phyloP scores from a whole-genome alignment of 148 eudicot species.

The Cornus controversa region DNA sequence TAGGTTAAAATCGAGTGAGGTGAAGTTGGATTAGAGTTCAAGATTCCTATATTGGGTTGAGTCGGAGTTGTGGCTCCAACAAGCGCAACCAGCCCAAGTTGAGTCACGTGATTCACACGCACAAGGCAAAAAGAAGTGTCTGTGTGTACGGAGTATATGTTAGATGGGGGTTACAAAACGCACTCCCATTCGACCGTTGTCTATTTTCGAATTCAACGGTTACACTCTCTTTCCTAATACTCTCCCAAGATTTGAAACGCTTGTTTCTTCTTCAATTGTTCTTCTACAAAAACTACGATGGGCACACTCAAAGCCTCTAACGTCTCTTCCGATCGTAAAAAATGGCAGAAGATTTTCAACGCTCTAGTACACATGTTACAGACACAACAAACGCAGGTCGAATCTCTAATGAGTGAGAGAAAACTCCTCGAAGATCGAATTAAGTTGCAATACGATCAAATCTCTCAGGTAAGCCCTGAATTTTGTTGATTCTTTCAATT shows the following conservation, averaged over 20 bases:
- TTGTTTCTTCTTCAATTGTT: no score
- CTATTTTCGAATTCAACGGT: background rate
- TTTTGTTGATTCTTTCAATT: background rate
- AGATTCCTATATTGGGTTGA: no score
- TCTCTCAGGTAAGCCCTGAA: slow-evolving; percentile 40
- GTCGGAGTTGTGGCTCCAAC: no score
- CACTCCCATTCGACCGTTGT: slow-evolving; percentile 12
- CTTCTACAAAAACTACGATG: slow-evolving; percentile 19
- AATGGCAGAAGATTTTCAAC: slow-evolving; percentile 45
- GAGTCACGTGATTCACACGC: no score
- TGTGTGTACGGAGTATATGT: no score
- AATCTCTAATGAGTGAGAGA: slow-evolving; percentile 33
- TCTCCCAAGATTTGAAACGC: slow-evolving; percentile 1
- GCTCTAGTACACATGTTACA: slow-evolving; percentile 29
- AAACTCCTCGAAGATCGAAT: slow-evolving; percentile 36
- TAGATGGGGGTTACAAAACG: background rate
- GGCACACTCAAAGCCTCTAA: slow-evolving; percentile 19
- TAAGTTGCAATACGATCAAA: slow-evolving; percentile 24
- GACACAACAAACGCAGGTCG: slow-evolving; percentile 36
- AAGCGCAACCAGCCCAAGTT: no score
- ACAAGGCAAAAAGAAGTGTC: no score
- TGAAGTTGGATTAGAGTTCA: no score
- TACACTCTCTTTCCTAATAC: background rate
- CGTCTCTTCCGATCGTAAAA: slow-evolving; percentile 26
- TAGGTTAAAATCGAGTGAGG: no score